A percentile compares a stretch with the other conserved stretches of the same genome.
phyloP scores from a whole-genome alignment of 2,329 filamentous ascomycete species.

The Paraconiothyrium brasiliense region DNA sequence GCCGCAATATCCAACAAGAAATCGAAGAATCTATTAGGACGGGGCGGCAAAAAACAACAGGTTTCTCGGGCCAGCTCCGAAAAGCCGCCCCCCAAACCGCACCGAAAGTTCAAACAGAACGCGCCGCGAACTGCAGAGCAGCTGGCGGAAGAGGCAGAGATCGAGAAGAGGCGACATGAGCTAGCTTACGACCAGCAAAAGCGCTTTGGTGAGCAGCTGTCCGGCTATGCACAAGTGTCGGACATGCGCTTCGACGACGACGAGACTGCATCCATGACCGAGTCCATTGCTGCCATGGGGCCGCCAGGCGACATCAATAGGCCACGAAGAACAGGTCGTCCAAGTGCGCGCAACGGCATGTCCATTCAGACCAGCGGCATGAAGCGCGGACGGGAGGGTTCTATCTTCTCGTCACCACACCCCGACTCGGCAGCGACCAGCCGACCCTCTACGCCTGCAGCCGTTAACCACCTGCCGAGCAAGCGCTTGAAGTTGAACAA shows the following conservation, averaged over 20 bases:
- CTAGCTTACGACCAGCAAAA: slow-evolving; percentile 37
- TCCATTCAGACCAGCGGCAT: slow-evolving; percentile 23
- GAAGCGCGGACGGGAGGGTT: slow-evolving; percentile 44
- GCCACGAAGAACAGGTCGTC: slow-evolving; percentile 41
- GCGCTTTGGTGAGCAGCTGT: slow-evolving; percentile 32
- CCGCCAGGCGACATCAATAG: slow-evolving; percentile 44
- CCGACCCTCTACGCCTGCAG: slow-evolving; percentile 45
- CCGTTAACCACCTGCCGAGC: slow-evolving; percentile 34
- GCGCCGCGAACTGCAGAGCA: slow-evolving; percentile 39
- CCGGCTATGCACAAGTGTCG: slow-evolving; percentile 36
- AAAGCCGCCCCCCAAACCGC: slow-evolving; percentile 29
- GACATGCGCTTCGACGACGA: slow-evolving; percentile 50
- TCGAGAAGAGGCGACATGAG: slow-evolving; percentile 35
- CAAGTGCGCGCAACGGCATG: slow-evolving; percentile 30
- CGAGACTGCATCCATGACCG: slow-evolving; percentile 48
- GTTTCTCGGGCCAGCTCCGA: slow-evolving; percentile 35
- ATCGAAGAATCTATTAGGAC: slow-evolving; percentile 33
- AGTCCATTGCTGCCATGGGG: slow-evolving; percentile 47
- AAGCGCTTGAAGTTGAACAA: slow-evolving; percentile 49
- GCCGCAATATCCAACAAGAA: slow-evolving; percentile 37
- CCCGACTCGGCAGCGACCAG: slow-evolving; percentile 41
- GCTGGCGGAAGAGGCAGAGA: slow-evolving; percentile 35
- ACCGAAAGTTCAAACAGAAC: slow-evolving; percentile 40
- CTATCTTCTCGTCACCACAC: slow-evolving; percentile 43
- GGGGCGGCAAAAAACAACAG: slow-evolving; percentile 44